Evolutionary conservation across 306 rosid genomes (phyloP).

Genomic region (Mucuna pruriens): DNA sequence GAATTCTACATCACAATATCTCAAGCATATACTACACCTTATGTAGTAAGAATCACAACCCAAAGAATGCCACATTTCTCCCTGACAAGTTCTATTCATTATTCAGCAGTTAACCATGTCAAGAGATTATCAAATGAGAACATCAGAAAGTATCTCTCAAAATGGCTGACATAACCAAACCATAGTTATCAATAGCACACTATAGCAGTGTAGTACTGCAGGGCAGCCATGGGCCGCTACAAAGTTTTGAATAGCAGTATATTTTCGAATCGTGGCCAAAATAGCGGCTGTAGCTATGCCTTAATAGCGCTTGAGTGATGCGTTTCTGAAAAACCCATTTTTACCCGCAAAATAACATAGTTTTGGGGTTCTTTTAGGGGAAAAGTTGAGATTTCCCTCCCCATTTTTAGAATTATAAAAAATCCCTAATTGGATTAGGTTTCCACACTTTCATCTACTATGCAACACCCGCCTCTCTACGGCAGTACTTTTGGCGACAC

Average conservation of each 20-base stretch:
- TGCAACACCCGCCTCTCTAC: not conserved
- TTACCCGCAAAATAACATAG: not conserved
- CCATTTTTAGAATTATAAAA: not conserved
- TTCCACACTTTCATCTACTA: not conserved
- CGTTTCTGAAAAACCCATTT: not conserved
- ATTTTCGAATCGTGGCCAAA: not conserved
- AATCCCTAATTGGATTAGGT: not conserved
- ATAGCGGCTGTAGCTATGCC: not conserved
- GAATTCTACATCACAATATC: conserved; percentile 14
- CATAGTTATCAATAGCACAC: not conserved
- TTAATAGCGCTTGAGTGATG: not conserved
- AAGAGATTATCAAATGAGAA: conserved; percentile 21
- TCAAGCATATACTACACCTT: not conserved
- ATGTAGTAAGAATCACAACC: conserved; percentile 12
- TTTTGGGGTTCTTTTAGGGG: not conserved
- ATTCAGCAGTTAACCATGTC: conserved; percentile 12
- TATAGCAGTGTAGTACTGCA: not conserved
- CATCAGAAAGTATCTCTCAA: conserved; percentile 21
- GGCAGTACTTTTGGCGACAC: not conserved
- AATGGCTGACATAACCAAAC: not conserved
- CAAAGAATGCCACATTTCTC: conserved; percentile 1
- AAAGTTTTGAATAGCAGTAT: not conserved
- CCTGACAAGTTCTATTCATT: not conserved
- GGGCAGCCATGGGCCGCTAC: not conserved
- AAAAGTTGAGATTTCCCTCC: not conserved